phyloP scores from a whole-genome alignment of 2,329 filamentous ascomycete species.

The Pestalotiopsis sp. region DNA sequence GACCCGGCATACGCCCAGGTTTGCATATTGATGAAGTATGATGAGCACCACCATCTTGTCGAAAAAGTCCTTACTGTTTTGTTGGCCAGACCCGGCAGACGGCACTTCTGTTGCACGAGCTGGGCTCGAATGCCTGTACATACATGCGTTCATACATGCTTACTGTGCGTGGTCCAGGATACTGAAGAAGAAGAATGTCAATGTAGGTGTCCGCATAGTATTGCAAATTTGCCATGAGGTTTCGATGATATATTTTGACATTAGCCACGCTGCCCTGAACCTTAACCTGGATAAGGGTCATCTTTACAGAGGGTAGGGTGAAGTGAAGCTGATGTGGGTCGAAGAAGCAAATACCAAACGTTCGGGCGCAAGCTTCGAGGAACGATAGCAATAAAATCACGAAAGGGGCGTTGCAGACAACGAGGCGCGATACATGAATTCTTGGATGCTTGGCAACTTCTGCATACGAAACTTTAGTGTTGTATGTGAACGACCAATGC shows the following conservation, averaged over 20 bases:
- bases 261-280: background rate
- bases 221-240: background rate
- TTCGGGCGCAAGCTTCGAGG: background rate
- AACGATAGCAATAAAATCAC: background rate
- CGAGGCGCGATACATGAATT: background rate
- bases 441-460: background rate
- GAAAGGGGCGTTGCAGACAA: background rate
- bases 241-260: background rate
- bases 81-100: background rate
- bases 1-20: background rate
- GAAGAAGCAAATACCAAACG: background rate
- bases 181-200: background rate
- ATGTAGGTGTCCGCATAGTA: background rate
- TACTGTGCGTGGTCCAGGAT: background rate
- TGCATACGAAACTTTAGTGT: background rate
- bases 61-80: background rate
- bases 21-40: slow-evolving; percentile 5
- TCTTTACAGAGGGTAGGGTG: background rate
- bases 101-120: slow-evolving; percentile 1
- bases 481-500: too few species aligned
- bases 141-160: background rate
- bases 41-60: background rate
- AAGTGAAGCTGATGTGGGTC: background rate
- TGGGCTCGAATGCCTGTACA: background rate
- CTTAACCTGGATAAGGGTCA: background rate